phyloP scores from a whole-genome alignment of 371 early-diverging fungal species.

The Chytridium lagenaria region DNA sequence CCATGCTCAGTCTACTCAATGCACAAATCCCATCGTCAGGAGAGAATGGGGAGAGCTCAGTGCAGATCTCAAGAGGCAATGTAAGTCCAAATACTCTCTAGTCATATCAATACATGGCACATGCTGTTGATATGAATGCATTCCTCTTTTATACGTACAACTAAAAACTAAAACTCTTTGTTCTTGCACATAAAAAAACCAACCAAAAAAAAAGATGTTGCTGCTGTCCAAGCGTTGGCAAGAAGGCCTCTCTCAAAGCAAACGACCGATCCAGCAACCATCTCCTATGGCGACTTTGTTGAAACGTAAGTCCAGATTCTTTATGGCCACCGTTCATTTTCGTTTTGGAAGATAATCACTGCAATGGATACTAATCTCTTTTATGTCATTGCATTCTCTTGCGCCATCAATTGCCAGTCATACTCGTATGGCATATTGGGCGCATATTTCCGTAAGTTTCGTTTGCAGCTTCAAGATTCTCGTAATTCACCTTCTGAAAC shows the following conservation, averaged over 20 bases:
- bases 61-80: background rate
- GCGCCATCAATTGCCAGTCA: too few relatives aligned
- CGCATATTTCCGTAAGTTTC: background rate
- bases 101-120: too few relatives aligned
- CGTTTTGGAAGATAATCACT: too few relatives aligned
- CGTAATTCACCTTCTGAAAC: background rate
- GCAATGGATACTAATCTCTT: too few relatives aligned
- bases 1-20: too few relatives aligned
- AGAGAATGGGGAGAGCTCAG: slow-evolving; percentile 25
- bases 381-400: too few relatives aligned
- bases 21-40: slow-evolving; percentile 25
- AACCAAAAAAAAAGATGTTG: background rate
- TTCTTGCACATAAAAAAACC: too few relatives aligned
- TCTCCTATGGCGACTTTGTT: background rate
- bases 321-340: too few relatives aligned
- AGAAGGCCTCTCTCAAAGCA: background rate
- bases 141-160: background rate
- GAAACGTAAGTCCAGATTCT: too few relatives aligned
- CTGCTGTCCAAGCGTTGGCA: background rate
- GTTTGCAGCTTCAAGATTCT: background rate
- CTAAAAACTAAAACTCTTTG: too few relatives aligned
- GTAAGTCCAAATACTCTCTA: slow-evolving; percentile 15
- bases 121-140: background rate
- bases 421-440: background rate
- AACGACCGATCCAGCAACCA: background rate